phyloP scores from a whole-genome alignment of 768 basidiomycete genomes.

The Tricholoma furcatifolium region DNA sequence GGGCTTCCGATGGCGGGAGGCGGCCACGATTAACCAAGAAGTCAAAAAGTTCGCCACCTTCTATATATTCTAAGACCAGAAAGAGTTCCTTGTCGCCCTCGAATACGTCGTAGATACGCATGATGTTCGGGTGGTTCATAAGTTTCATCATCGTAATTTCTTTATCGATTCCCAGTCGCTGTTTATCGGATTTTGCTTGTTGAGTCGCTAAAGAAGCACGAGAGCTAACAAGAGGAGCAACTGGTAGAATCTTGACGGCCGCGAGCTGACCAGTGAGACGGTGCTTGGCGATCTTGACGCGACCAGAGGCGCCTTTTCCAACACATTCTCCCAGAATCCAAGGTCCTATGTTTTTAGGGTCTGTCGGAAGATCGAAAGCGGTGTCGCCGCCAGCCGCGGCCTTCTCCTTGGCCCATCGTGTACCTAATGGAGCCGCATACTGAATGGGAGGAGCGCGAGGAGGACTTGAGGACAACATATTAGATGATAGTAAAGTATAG shows the following conservation, averaged over 20 bases:
- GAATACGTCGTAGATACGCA: conserved; percentile 94
- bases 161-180: conserved; percentile 83
- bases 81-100: conserved; percentile 90
- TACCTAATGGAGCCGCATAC: conserved; percentile 69
- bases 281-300: conserved; percentile 92
- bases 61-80: conserved; percentile 91
- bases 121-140: conserved; percentile 96
- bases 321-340: conserved; percentile 95
- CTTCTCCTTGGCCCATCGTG: conserved; percentile 87
- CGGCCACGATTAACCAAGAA: conserved; percentile 89
- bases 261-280: conserved; percentile 85
- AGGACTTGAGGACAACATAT: conserved; percentile 44
- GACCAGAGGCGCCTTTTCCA: conserved; percentile 91
- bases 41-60: conserved; percentile 96
- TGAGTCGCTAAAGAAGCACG: conserved; percentile 65
- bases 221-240: conserved; percentile 74
- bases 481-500: conserved; percentile 24
- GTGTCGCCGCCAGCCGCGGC: conserved; percentile 71
- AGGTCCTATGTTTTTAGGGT: conserved; percentile 84
- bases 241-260: conserved; percentile 92
- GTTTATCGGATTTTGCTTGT: conserved; percentile 74
- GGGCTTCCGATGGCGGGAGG: conserved; percentile 77
- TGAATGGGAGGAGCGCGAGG: conserved; percentile 72
- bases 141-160: conserved; percentile 99
- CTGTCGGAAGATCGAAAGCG: conserved; percentile 80